Conservation (phyloP, 345 rosid genomes). For the Laguncularia racemosa region DNA sequence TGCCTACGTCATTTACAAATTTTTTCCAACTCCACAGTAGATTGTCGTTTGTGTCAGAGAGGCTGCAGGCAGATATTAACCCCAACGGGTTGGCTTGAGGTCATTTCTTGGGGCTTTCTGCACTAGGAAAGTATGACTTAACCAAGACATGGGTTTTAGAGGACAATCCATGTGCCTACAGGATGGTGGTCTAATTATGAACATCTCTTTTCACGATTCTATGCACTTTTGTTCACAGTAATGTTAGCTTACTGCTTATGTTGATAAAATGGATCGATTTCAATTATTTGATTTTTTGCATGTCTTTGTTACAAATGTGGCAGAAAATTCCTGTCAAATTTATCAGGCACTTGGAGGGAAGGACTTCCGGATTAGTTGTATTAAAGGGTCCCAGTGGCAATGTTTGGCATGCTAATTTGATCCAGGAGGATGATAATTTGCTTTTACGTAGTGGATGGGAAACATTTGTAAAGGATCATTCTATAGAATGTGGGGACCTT, state of each 20-base stretch:
- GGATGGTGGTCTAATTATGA: too few relatives aligned
- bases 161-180: too few relatives aligned
- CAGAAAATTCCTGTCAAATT: conserved; percentile 46
- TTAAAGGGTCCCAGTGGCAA: conserved; percentile 51
- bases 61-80: too few relatives aligned
- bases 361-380: conserved; percentile 27
- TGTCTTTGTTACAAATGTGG: not conserved
- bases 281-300: not conserved
- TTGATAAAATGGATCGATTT: not conserved
- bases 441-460: conserved; percentile 42
- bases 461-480: conserved; percentile 37
- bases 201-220: not conserved
- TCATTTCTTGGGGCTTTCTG: too few relatives aligned
- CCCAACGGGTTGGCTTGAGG: too few relatives aligned
- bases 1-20: too few relatives aligned
- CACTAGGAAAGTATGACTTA: too few relatives aligned
- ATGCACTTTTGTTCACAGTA: conserved; percentile 5
- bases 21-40: too few relatives aligned
- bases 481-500: conserved; percentile 39
- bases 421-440: conserved; percentile 19
- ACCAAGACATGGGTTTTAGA: too few relatives aligned
- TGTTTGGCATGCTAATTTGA: conserved; percentile 34
- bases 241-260: not conserved
- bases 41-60: too few relatives aligned
- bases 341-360: conserved; percentile 30